A percentile compares a stretch with the other conserved stretches of the same genome.
Conservation (phyloP, 371 early-diverging fungal species). For the Actinomucor elegans region DNA sequence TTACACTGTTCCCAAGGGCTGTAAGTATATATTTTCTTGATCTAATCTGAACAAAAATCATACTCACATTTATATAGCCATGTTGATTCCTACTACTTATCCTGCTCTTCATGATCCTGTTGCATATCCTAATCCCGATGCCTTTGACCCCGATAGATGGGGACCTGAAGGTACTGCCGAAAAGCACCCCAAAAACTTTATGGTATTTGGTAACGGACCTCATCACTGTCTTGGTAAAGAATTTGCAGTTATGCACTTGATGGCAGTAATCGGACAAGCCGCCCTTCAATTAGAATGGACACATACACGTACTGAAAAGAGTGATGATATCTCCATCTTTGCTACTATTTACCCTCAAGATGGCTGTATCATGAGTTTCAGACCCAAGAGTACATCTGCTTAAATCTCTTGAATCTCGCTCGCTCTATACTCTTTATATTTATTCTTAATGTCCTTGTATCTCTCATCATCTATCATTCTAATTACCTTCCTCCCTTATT, state of each 20-base stretch:
- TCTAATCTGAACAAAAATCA: too few relatives aligned
- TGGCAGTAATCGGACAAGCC: slow-evolving; percentile 36
- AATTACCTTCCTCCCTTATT: background rate
- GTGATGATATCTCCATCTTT: slow-evolving; percentile 54
- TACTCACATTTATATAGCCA: slow-evolving; percentile 22
- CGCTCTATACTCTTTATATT: background rate
- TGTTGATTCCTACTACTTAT: slow-evolving; percentile 46
- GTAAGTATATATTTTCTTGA: too few relatives aligned
- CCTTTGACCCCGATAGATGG: slow-evolving; percentile 44
- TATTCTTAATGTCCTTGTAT: background rate
- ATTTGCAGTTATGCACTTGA: slow-evolving; percentile 43
- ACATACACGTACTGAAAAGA: slow-evolving; percentile 41
- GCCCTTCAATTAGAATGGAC: slow-evolving; percentile 33
- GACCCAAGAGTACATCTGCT: slow-evolving; percentile 26
- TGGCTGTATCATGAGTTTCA: slow-evolving; percentile 53
- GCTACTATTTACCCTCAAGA: slow-evolving; percentile 57
- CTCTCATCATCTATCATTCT: slow-evolving; percentile 2
- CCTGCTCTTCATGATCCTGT: slow-evolving; percentile 46
- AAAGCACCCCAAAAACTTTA: slow-evolving; percentile 40
- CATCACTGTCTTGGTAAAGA: slow-evolving; percentile 47
- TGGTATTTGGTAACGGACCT: slow-evolving; percentile 48
- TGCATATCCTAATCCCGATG: slow-evolving; percentile 42
- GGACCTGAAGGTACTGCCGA: slow-evolving; percentile 39
- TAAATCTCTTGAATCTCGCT: background rate
- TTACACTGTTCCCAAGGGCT: slow-evolving; percentile 20